A percentile compares a stretch with the other conserved stretches of the same genome.
Evolutionary conservation across 169 alveolate species (phyloP).

Genomic region (Neospora caninum): DNA sequence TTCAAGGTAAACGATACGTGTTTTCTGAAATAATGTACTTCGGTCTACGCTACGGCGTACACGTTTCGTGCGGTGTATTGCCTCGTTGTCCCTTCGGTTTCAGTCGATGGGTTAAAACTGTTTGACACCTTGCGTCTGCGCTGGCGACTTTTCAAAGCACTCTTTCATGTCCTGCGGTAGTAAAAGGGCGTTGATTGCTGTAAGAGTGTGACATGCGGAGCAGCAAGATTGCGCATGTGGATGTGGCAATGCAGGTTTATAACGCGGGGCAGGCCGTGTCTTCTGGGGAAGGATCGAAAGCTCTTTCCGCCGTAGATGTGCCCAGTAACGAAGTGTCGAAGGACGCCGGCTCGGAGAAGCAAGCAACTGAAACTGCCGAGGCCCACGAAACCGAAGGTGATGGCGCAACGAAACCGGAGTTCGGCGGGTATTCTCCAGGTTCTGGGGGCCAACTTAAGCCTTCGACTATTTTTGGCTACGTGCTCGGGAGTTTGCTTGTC

Average conservation of each 20-base stretch:
- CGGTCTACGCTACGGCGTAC: too few species aligned
- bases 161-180: too few species aligned
- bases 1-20: not conserved
- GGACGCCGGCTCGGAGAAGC: not conserved
- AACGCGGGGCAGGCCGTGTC: not conserved
- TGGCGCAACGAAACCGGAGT: not conserved
- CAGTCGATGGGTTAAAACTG: too few species aligned
- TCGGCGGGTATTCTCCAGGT: constrained; percentile 4
- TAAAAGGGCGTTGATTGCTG: too few species aligned
- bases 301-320: not conserved
- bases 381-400: not conserved
- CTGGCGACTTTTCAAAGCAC: too few species aligned
- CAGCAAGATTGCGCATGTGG: not conserved
- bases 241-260: not conserved
- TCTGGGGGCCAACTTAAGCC: not conserved
- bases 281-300: not conserved
- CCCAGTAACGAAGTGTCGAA: not conserved
- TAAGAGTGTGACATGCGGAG: too few species aligned
- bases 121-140: too few species aligned
- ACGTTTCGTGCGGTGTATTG: too few species aligned
- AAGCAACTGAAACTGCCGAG: not conserved
- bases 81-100: too few species aligned
- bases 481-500: not conserved
- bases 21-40: too few species aligned
- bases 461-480: not conserved